Conservation (phyloP, 495 filamentous ascomycete species). For the Jackrogersella multiformis region DNA sequence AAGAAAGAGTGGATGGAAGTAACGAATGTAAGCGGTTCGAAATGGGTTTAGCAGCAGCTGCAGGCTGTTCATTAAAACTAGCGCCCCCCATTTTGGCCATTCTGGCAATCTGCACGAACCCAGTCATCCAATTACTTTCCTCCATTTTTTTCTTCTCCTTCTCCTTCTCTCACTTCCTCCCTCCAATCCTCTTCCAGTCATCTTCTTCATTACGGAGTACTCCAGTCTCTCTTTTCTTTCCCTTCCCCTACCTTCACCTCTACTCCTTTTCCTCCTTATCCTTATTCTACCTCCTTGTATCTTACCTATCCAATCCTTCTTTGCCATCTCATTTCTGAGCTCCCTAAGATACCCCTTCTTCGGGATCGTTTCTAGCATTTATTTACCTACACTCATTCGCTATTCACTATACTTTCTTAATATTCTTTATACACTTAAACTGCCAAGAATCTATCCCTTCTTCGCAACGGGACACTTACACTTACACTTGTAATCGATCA, state of each 20-base stretch:
- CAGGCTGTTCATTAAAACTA: constrained; percentile 44
- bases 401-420: constrained; percentile 51
- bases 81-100: constrained; percentile 42
- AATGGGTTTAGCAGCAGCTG: constrained; percentile 40
- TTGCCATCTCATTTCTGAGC: constrained; percentile 35
- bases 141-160: constrained; percentile 43
- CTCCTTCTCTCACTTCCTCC: constrained; percentile 45
- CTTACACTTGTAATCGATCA: no score
- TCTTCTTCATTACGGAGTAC: constrained; percentile 38
- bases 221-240: constrained; percentile 40
- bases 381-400: constrained; percentile 48
- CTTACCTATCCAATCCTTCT: constrained; percentile 49
- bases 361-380: constrained; percentile 45
- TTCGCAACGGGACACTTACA: constrained; percentile 20
- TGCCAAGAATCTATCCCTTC: constrained; percentile 33
- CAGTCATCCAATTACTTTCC: constrained; percentile 43
- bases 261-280: constrained; percentile 43
- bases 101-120: constrained; percentile 47
- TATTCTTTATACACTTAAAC: constrained; percentile 43
- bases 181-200: constrained; percentile 19
- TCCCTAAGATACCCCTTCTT: constrained; percentile 29
- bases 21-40: constrained; percentile 25
- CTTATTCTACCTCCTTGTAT: constrained; percentile 50
- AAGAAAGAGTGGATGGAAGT: constrained; percentile 9
- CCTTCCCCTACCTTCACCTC: constrained; percentile 33